phyloP scores from a whole-genome alignment of 2,329 filamentous ascomycete species.

The Sporothrix sp. region DNA sequence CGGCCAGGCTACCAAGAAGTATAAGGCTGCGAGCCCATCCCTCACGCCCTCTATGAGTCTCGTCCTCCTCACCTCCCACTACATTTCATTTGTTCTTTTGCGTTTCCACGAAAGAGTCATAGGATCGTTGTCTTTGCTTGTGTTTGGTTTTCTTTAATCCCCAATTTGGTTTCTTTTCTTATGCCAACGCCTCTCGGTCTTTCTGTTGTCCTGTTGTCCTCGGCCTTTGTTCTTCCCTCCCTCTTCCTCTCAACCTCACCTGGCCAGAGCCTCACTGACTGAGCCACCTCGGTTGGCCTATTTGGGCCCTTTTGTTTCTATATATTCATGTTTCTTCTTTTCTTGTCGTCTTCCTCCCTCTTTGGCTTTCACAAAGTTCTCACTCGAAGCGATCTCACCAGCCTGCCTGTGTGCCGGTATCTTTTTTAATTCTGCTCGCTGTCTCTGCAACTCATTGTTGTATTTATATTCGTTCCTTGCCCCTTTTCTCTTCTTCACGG shows the following conservation, averaged over 20 bases:
- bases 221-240: not conserved
- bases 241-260: not conserved
- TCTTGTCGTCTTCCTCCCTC: not conserved
- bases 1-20: slow-evolving; percentile 30
- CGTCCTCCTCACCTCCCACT: slow-evolving; percentile 20
- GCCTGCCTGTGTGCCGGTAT: slow-evolving; percentile 2
- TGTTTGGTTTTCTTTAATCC: not conserved
- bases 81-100: slow-evolving; percentile 19
- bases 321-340: slow-evolving; percentile 1
- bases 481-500: slow-evolving; percentile 5
- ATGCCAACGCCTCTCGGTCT: not conserved
- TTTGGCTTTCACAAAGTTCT: not conserved
- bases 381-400: slow-evolving; percentile 1
- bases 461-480: slow-evolving; percentile 11
- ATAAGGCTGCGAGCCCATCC: slow-evolving; percentile 48
- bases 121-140: slow-evolving; percentile 7
- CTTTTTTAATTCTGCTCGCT: not conserved
- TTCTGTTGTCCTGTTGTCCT: not conserved
- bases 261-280: slow-evolving; percentile 9
- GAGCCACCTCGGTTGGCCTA: slow-evolving; percentile 9
- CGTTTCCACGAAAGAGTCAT: slow-evolving; percentile 14
- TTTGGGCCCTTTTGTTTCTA: slow-evolving; percentile 1
- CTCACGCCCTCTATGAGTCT: slow-evolving; percentile 21
- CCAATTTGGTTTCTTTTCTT: not conserved
- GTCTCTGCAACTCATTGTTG: slow-evolving; percentile 5